These are phyloP conservation scores for Lumnitzera littorea DNA, from an alignment of 345 rosid genomes.

Conservation along the genomic window DNA sequence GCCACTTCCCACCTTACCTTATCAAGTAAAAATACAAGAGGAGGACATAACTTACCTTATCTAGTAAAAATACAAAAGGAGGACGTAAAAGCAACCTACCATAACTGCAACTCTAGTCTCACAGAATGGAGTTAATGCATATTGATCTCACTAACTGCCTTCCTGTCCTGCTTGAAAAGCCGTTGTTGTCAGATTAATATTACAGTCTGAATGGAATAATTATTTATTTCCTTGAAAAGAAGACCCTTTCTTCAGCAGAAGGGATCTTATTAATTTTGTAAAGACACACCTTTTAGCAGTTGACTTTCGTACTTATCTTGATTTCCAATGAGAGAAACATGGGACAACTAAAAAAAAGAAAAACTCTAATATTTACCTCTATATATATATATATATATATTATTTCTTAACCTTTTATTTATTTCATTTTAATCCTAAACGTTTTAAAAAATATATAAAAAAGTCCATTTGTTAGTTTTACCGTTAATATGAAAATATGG, in stretches of 20 bases:
- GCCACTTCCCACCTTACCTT: too few species aligned
- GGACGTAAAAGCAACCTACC: conserved; percentile 36
- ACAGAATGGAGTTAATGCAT: conserved; percentile 56
- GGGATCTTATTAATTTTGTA: too few species aligned
- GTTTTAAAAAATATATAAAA: too few species aligned
- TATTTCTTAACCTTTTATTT: too few species aligned
- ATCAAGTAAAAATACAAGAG: too few species aligned
- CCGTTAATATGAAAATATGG: too few species aligned
- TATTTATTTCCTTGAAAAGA: neutral
- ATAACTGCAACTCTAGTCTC: conserved; percentile 72
- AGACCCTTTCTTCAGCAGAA: neutral
- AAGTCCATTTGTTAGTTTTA: too few species aligned
- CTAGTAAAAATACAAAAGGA: too few species aligned
- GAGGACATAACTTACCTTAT: neutral
- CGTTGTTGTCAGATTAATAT: neutral
- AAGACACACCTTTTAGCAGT: conserved; percentile 48
- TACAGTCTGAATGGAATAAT: too few species aligned
- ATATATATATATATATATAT: too few species aligned
- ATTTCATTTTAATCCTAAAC: too few species aligned
- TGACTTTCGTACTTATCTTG: conserved; percentile 63
- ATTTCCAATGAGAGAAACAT: conserved; percentile 86
- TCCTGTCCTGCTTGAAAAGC: conserved; percentile 54
- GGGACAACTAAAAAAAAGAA: conserved; percentile 82
- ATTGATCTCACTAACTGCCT: conserved; percentile 68
- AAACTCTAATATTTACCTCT: too few species aligned